phyloP scores from a whole-genome alignment of 2,329 filamentous ascomycete species.

The Neonectria ditissima region DNA sequence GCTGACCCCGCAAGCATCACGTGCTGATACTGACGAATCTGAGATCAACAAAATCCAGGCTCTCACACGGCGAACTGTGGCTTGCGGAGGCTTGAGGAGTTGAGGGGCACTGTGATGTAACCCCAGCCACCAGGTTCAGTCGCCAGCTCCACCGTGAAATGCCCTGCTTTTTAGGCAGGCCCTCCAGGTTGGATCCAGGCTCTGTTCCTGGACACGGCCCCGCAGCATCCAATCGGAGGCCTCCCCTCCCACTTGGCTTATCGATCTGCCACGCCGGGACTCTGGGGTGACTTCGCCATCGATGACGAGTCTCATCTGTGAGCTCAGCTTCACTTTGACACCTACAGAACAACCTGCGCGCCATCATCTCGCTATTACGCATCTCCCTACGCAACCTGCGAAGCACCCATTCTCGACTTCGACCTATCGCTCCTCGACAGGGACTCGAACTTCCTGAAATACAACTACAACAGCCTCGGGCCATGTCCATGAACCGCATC shows the following conservation, averaged over 20 bases:
- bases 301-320: constrained; percentile 48
- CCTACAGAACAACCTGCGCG: constrained; percentile 23
- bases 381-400: constrained; percentile 1
- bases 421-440: constrained; percentile 15
- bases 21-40: not conserved
- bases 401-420: constrained; percentile 25
- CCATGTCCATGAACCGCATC: constrained; percentile 15
- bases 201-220: constrained; percentile 39
- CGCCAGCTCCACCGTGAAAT: constrained; percentile 21
- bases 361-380: not conserved
- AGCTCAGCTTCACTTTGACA: constrained; percentile 29
- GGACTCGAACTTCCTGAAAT: not conserved
- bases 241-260: constrained; percentile 35
- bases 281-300: constrained; percentile 34
- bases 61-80: not conserved
- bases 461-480: constrained; percentile 4
- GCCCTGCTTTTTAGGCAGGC: constrained; percentile 5
- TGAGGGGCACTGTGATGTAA: not conserved
- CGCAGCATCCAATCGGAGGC: constrained; percentile 34
- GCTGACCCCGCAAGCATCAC: not conserved
- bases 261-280: constrained; percentile 40
- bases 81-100: no score
- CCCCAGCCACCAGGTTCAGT: not conserved
- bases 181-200: constrained; percentile 2
- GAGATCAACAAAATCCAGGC: not conserved